phyloP scores from a whole-genome alignment of 2,329 filamentous ascomycete species.

The Periconia digitata region DNA sequence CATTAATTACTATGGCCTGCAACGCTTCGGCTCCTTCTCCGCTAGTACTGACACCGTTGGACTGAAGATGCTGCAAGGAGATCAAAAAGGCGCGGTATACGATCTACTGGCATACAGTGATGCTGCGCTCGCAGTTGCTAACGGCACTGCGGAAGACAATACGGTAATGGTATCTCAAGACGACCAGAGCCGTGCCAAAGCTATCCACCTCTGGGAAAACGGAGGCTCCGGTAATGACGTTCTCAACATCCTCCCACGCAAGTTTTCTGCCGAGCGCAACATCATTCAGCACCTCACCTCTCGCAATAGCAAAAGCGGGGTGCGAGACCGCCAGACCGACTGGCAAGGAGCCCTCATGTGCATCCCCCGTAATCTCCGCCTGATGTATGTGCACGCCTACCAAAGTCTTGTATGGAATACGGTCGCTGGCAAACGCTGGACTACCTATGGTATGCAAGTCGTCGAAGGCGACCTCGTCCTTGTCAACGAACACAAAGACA shows the following conservation, averaged over 20 bases:
- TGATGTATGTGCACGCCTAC: constrained; percentile 97
- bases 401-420: constrained; percentile 95
- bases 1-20: constrained; percentile 98
- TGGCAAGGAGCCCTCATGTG: constrained; percentile 77
- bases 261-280: constrained; percentile 77
- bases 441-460: constrained; percentile 70
- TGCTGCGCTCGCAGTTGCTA: constrained; percentile 59
- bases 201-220: constrained; percentile 72
- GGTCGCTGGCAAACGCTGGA: constrained; percentile 78
- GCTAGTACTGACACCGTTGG: constrained; percentile 86
- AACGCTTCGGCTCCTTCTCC: constrained; percentile 88
- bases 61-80: constrained; percentile 76
- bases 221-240: constrained; percentile 62
- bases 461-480: constrained; percentile 85
- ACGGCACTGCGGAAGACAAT: constrained; percentile 39
- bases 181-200: constrained; percentile 76
- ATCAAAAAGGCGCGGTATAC: constrained; percentile 79
- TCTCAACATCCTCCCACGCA: constrained; percentile 69
- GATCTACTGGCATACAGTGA: constrained; percentile 74
- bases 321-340: constrained; percentile 61
- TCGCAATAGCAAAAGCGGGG: constrained; percentile 47
- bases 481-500: constrained; percentile 58
- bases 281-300: constrained; percentile 75
- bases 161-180: constrained; percentile 65
- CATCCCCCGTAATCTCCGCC: constrained; percentile 78